phyloP scores from a whole-genome alignment of 176 grass and related monocot genomes.

The Tillandsia leiboldiana region DNA sequence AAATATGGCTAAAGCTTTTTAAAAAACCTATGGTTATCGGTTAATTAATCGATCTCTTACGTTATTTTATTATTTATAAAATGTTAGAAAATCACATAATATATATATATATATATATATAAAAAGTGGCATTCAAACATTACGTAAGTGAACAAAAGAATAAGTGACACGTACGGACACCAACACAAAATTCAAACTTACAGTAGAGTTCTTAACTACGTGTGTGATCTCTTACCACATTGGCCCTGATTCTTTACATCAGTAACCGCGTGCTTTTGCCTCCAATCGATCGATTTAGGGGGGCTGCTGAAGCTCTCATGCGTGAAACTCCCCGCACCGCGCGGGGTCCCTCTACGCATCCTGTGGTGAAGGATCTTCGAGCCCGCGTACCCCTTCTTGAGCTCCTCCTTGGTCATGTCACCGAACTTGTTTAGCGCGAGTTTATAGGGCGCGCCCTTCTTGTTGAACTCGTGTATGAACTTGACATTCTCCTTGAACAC shows the following conservation, averaged over 20 bases:
- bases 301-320: slow-evolving; percentile 23
- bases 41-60: too few species aligned
- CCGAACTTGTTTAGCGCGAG: slow-evolving; percentile 69
- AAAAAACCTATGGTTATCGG: too few species aligned
- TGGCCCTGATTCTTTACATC: slow-evolving; percentile 72
- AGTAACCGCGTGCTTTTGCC: slow-evolving; percentile 46
- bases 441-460: slow-evolving; percentile 74
- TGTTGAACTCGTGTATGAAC: not conserved
- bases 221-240: slow-evolving; percentile 30
- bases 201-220: not conserved
- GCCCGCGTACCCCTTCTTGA: slow-evolving; percentile 37
- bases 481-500: slow-evolving; percentile 25
- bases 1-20: too few species aligned
- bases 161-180: too few species aligned
- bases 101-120: too few species aligned
- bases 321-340: slow-evolving; percentile 11
- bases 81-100: too few species aligned
- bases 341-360: slow-evolving; percentile 24
- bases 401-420: slow-evolving; percentile 78
- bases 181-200: too few species aligned
- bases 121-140: too few species aligned
- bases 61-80: too few species aligned
- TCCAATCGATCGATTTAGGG: slow-evolving; percentile 51
- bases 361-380: slow-evolving; percentile 48
- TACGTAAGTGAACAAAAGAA: too few species aligned